These are phyloP conservation scores for Rhodotorula diobovata DNA, from an alignment of 768 basidiomycete genomes.

Conservation along the genomic window DNA sequence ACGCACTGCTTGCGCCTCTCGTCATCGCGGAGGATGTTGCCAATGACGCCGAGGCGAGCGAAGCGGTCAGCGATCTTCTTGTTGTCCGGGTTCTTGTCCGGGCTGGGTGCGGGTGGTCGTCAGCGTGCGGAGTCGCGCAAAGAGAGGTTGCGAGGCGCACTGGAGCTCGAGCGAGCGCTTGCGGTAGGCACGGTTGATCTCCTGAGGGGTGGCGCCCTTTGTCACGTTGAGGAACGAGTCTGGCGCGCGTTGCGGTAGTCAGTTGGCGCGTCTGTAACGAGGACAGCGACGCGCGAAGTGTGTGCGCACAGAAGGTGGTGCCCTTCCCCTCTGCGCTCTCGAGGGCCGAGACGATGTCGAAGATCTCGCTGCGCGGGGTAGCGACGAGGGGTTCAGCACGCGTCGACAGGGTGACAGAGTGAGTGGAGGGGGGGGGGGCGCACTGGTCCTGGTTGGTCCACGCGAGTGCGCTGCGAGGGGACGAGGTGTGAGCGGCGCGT, in stretches of 20 bases:
- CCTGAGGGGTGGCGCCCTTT: conserved; percentile 63
- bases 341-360: conserved; percentile 42
- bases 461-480: conserved; percentile 24
- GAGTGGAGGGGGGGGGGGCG: background rate
- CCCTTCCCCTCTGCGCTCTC: conserved; percentile 61
- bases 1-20: conserved; percentile 49
- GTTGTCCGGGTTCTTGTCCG: conserved; percentile 88
- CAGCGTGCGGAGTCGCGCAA: background rate
- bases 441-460: conserved; percentile 41
- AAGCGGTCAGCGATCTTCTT: conserved; percentile 73
- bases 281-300: background rate
- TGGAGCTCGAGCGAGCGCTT: conserved; percentile 85
- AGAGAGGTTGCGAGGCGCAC: conserved; percentile 53
- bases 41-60: conserved; percentile 80
- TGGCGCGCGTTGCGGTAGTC: background rate
- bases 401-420: background rate
- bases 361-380: conserved; percentile 36
- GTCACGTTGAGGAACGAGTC: conserved; percentile 83
- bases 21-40: conserved; percentile 68
- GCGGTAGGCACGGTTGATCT: conserved; percentile 84
- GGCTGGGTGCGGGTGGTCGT: conserved; percentile 53
- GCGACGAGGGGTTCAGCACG: background rate
- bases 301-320: conserved; percentile 65
- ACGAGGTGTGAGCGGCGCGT: background rate
- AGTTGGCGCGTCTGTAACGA: background rate